Percentiles rank a stretch among this genome's conserved stretches.
phyloP scores from a whole-genome alignment of 129 eudicot species.

The Cynara cardunculus region DNA sequence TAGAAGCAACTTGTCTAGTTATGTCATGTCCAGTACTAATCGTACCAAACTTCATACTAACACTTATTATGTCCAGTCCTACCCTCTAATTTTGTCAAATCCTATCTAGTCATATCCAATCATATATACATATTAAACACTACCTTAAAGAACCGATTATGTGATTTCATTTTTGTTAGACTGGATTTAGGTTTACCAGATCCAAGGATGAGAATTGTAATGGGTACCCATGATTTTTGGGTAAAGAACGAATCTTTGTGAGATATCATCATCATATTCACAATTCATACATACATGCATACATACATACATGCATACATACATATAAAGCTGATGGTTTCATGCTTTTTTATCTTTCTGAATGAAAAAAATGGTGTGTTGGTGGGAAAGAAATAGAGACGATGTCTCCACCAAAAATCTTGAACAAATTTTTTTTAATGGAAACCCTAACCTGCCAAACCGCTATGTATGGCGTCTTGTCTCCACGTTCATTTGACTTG shows the following conservation, averaged over 20 bases:
- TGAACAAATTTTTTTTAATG: background rate
- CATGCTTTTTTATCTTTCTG: background rate
- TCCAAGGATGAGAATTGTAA: no score
- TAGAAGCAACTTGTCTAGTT: no score
- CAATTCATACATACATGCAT: no score
- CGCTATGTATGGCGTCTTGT: slow-evolving; percentile 18
- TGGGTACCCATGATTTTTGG: background rate
- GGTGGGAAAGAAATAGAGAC: slow-evolving; percentile 6
- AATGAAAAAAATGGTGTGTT: background rate
- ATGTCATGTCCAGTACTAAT: no score
- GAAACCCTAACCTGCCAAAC: background rate
- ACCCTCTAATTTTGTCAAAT: no score
- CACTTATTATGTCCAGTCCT: no score
- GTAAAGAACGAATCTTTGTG: background rate
- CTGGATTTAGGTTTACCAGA: no score
- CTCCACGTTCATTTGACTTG: slow-evolving; percentile 39
- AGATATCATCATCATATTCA: background rate
- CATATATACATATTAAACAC: no score
- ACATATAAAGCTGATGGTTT: background rate
- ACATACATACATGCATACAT: background rate
- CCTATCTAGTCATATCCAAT: no score
- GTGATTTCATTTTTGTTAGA: no score
- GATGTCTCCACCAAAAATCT: background rate
- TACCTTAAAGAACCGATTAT: no score
- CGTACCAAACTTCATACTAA: no score